These are phyloP conservation scores for Colletotrichum sublineola DNA, from an alignment of 2,329 filamentous ascomycete species.

Conservation along the genomic window DNA sequence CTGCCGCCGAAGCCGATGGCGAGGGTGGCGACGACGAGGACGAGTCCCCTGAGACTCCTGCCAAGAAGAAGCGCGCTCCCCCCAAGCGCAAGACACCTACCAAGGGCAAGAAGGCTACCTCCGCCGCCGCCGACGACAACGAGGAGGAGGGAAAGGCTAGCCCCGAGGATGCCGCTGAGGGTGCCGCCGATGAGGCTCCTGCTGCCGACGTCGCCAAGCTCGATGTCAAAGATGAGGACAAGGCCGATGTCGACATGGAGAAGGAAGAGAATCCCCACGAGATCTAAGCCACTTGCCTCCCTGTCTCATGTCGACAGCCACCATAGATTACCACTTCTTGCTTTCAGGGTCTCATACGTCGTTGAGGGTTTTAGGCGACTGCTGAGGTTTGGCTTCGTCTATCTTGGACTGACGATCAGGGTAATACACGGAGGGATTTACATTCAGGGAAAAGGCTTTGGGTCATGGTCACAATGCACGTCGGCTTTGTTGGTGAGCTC, in stretches of 20 bases:
- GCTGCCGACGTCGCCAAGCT: conserved; percentile 35
- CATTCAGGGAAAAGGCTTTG: neutral
- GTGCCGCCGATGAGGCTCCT: conserved; percentile 16
- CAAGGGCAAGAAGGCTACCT: conserved; percentile 29
- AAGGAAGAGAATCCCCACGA: conserved; percentile 16
- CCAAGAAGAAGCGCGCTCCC: conserved; percentile 36
- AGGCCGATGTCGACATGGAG: conserved; percentile 24
- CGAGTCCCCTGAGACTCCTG: conserved; percentile 18
- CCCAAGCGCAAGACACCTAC: conserved; percentile 24
- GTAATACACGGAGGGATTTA: neutral
- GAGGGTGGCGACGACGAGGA: conserved; percentile 20
- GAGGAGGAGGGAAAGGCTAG: conserved; percentile 11
- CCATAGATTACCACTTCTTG: neutral
- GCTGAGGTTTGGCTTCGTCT: neutral
- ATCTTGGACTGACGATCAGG: neutral
- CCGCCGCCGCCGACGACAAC: neutral
- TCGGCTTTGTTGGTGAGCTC: neutral
- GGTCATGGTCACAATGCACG: neutral
- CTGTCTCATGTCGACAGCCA: neutral
- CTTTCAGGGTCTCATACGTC: neutral
- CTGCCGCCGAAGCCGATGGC: neutral
- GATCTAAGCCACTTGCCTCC: conserved; percentile 2
- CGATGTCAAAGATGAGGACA: conserved; percentile 23
- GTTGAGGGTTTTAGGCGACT: neutral
- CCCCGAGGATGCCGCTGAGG: conserved; percentile 28